Evolutionary conservation across 768 basidiomycete genomes (phyloP).

Genomic region (Phanerodontia chrysosporium): DNA sequence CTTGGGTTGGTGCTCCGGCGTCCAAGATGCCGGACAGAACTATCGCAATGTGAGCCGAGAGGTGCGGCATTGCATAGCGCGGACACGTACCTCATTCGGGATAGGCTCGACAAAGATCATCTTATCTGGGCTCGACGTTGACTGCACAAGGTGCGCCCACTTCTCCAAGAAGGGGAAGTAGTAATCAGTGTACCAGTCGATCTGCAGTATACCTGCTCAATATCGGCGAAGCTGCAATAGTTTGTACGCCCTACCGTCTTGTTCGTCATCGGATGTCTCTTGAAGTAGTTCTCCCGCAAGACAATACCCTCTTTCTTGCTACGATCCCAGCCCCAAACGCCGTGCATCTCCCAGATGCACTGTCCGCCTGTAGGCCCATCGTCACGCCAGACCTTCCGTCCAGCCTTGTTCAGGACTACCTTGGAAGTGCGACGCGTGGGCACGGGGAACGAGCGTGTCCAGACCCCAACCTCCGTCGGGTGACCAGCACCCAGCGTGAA

Average conservation of each 20-base stretch:
- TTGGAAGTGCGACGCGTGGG: slow-evolving; percentile 67
- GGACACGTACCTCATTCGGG: slow-evolving; percentile 76
- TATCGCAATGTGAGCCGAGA: slow-evolving; percentile 23
- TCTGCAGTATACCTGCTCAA: no score
- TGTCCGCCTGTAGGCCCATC: slow-evolving; percentile 70
- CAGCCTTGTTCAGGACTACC: slow-evolving; percentile 54
- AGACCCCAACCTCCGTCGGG: slow-evolving; percentile 73
- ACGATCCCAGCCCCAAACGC: slow-evolving; percentile 88
- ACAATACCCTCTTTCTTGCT: slow-evolving; percentile 65
- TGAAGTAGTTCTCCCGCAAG: slow-evolving; percentile 83
- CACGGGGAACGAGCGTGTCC: slow-evolving; percentile 84
- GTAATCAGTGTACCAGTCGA: slow-evolving; percentile 85
- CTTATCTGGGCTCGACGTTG: slow-evolving; percentile 45
- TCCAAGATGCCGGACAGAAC: slow-evolving; percentile 82
- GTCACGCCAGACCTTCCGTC: slow-evolving; percentile 61
- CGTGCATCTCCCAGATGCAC: slow-evolving; percentile 89
- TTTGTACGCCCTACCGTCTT: slow-evolving; percentile 42
- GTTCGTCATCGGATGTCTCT: slow-evolving; percentile 58
- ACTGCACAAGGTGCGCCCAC: slow-evolving; percentile 62
- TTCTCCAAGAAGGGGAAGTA: slow-evolving; percentile 73
- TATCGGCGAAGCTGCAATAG: no score
- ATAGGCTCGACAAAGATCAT: slow-evolving; percentile 80
- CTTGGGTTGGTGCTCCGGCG: slow-evolving; percentile 51
- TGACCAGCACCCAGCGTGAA: slow-evolving; percentile 91
- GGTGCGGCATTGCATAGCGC: not conserved